Conservation (phyloP, 2,329 filamentous ascomycete species). For the Penicillium brasilianum region DNA sequence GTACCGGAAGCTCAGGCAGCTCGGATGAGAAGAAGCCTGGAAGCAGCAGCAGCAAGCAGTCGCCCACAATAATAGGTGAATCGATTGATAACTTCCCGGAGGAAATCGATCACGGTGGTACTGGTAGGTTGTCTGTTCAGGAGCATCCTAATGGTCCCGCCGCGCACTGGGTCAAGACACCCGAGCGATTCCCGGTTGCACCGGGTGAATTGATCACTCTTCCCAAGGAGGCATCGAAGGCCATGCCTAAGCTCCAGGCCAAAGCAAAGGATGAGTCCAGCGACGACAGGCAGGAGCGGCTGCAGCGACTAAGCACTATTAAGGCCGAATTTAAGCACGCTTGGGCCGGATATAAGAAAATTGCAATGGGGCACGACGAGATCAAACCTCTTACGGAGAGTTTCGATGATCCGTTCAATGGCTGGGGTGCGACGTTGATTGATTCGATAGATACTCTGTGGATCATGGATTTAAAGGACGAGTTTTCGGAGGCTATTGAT, state of each 20-base stretch:
- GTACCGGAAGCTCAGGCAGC: slow-evolving; percentile 14
- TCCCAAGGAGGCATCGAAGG: slow-evolving; percentile 71
- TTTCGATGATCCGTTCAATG: slow-evolving; percentile 81
- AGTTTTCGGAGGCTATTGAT: slow-evolving; percentile 78
- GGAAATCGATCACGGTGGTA: slow-evolving; percentile 38
- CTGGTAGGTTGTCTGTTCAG: slow-evolving; percentile 41
- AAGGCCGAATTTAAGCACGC: slow-evolving; percentile 75
- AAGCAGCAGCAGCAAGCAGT: slow-evolving; percentile 3
- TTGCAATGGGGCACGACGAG: slow-evolving; percentile 88
- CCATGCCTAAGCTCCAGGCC: slow-evolving; percentile 78
- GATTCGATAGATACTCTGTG: slow-evolving; percentile 83
- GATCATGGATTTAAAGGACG: slow-evolving; percentile 79
- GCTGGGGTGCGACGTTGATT: slow-evolving; percentile 86
- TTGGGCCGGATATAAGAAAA: slow-evolving; percentile 80
- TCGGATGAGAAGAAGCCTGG: slow-evolving; percentile 5
- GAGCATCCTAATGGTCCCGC: slow-evolving; percentile 30
- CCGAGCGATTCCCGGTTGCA: slow-evolving; percentile 78
- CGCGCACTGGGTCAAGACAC: slow-evolving; percentile 74
- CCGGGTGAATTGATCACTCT: slow-evolving; percentile 73
- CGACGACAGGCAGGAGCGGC: slow-evolving; percentile 64
- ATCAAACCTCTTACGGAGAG: slow-evolving; percentile 72
- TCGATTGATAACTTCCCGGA: slow-evolving; percentile 6
- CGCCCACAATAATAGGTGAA: neutral
- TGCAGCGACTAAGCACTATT: slow-evolving; percentile 68
- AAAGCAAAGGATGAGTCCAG: slow-evolving; percentile 69